Evolutionary conservation across 257 asterid genomes (phyloP).

Genomic region (Coffea canephora): DNA sequence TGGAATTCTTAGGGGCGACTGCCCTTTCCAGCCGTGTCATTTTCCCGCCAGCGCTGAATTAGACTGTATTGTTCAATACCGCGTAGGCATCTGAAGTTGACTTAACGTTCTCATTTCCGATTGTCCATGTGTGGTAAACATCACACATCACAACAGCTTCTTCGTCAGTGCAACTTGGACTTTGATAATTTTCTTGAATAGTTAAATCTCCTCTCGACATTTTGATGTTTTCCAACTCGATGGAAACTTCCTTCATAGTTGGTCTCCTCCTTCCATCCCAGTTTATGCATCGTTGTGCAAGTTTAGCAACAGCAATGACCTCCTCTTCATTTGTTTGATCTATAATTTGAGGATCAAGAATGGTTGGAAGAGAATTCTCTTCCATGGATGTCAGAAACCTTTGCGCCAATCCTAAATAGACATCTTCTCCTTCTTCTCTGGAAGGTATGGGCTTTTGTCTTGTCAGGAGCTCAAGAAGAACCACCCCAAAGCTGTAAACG

Average conservation of each 20-base stretch:
- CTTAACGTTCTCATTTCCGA: not conserved
- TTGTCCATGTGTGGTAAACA: not conserved
- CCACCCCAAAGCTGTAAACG: not conserved
- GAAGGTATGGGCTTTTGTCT: conserved; percentile 3
- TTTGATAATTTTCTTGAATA: not conserved
- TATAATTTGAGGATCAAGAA: not conserved
- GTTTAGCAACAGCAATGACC: not conserved
- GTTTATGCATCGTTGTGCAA: not conserved
- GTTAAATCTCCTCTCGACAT: not conserved
- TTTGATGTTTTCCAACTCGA: not conserved
- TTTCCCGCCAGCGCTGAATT: too few relatives aligned
- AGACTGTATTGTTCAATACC: too few relatives aligned
- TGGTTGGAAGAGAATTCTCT: not conserved
- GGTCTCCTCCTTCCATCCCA: conserved; percentile 6
- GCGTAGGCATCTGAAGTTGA: not conserved
- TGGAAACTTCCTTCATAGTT: conserved; percentile 10
- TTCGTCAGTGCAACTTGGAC: not conserved
- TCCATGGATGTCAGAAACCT: not conserved
- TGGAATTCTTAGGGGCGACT: too few relatives aligned
- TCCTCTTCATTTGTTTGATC: not conserved
- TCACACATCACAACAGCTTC: not conserved
- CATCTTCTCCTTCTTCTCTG: not conserved
- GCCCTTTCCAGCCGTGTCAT: too few relatives aligned
- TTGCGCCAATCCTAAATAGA: not conserved
- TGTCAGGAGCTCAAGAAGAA: not conserved